Evolutionary conservation across 805 yeast species (phyloP).

Genomic region (Candida pseudofarinosa): DNA sequence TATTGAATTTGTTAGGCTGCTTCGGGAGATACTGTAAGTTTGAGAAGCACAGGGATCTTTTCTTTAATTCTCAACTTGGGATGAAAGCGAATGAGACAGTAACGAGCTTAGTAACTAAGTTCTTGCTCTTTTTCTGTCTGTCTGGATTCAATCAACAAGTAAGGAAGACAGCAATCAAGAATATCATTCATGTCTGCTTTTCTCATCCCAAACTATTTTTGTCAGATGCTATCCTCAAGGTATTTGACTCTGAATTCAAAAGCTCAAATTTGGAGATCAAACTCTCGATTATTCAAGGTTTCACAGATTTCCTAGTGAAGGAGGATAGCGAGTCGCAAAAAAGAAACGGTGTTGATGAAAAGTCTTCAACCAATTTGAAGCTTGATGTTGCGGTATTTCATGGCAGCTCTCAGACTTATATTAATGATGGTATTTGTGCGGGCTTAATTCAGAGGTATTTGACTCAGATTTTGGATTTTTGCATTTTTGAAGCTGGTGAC

Average conservation of each 20-base stretch:
- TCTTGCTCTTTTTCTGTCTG: constrained; percentile 52
- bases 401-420: constrained; percentile 45
- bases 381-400: constrained; percentile 51
- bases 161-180: constrained; percentile 51
- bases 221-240: constrained; percentile 47
- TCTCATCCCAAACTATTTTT: constrained; percentile 65
- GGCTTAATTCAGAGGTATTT: constrained; percentile 66
- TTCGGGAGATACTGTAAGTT: constrained; percentile 71
- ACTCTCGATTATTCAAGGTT: constrained; percentile 51
- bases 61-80: constrained; percentile 36
- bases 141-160: constrained; percentile 25
- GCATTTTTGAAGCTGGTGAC: constrained; percentile 44
- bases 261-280: constrained; percentile 37
- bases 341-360: constrained; percentile 36
- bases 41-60: constrained; percentile 39
- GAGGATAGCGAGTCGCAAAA: constrained; percentile 49
- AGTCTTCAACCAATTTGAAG: constrained; percentile 26
- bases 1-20: constrained; percentile 62
- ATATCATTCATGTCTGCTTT: constrained; percentile 55
- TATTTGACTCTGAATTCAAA: constrained; percentile 50
- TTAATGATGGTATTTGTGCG: constrained; percentile 70
- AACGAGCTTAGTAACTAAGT: constrained; percentile 54
- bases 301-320: constrained; percentile 51
- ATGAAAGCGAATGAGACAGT: constrained; percentile 52
- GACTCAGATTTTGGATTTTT: constrained; percentile 42